Base-by-base conservation (phyloP, 257 asterid species). In the Verbascum thapsus region DNA sequence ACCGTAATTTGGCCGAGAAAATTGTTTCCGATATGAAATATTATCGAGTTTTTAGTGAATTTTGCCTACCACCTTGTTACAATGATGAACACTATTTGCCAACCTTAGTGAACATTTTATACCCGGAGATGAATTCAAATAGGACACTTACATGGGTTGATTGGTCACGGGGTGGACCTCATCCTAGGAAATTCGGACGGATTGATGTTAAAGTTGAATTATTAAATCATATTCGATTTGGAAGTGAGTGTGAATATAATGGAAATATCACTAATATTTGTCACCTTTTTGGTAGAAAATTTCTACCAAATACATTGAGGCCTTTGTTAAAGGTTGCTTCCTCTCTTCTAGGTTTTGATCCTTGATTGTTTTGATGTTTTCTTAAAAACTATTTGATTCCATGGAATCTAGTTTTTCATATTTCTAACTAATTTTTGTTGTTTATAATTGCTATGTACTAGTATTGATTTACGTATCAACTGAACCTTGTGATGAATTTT, bases 101-200 rank as follows among this genome's bases (percentile, higher is more conserved):
- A 1, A 88, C 96, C 1, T 30, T 81, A 66, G 82, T 67, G 32
- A 81, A 88, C 72, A 78, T 85, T 67, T 58, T 83, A 6, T 71
- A 44, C 9, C 74, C 86, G 8, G 71, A 73, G 10, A n/a, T 49
- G 77, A 83, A 63, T 50, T 56, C 82, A 0, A 88, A 85, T 3
- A 58, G 88, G 69, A 72, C 63, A 4, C 15, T 81, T 3, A 85
- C 95, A 1, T 70, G 79, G 75, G 89, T 85, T 26, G 90, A 88
- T 41, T 85, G 95, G 96, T 83, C 90, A 0, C 63, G 79, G 53
- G 88, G 83, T 0, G 88, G 96, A 0, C 76, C 95, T 0, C 96
- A 88, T 48, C 96, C 96, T 0, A 74, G 71, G 66, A 78, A 56
- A 52, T 85, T 76, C 17, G 85, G 86, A 15, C 56, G 82, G 86